These are phyloP conservation scores for Magnolia kwangsiensis DNA, from an alignment of 164 flowering plant genomes.

Conservation along the genomic window DNA sequence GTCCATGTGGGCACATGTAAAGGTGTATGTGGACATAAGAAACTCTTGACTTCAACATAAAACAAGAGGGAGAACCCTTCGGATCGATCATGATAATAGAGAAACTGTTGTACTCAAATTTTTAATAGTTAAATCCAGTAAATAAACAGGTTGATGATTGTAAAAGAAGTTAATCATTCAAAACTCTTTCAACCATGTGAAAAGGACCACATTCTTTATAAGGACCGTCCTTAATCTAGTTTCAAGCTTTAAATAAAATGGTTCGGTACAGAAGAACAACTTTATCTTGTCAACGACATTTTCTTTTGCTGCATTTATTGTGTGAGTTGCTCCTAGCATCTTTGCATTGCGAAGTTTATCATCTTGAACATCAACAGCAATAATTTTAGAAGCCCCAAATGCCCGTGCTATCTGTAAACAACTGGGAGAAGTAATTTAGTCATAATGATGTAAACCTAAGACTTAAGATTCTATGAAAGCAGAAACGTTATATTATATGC, in stretches of 20 bases:
- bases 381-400: slow-evolving; percentile 90
- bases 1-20: no score
- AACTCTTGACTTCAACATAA: no score
- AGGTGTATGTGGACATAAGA: no score
- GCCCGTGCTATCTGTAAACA: slow-evolving; percentile 97
- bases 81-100: no score
- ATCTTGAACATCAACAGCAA: slow-evolving; percentile 95
- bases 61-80: no score
- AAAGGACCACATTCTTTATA: no score
- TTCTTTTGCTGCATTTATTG: slow-evolving; percentile 64
- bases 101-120: no score
- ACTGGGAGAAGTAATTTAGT: slow-evolving; percentile 46
- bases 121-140: no score
- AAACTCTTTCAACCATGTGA: neutral
- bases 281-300: no score
- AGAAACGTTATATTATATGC: neutral
- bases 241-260: no score
- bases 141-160: neutral
- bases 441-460: slow-evolving; percentile 11
- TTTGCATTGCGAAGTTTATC: slow-evolving; percentile 83
- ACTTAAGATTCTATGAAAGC: neutral
- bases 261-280: no score
- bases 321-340: slow-evolving; percentile 81
- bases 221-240: no score
- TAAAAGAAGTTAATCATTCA: neutral